Conservation (phyloP, 371 early-diverging fungal species). For the Lichtheimia hyalospora region DNA sequence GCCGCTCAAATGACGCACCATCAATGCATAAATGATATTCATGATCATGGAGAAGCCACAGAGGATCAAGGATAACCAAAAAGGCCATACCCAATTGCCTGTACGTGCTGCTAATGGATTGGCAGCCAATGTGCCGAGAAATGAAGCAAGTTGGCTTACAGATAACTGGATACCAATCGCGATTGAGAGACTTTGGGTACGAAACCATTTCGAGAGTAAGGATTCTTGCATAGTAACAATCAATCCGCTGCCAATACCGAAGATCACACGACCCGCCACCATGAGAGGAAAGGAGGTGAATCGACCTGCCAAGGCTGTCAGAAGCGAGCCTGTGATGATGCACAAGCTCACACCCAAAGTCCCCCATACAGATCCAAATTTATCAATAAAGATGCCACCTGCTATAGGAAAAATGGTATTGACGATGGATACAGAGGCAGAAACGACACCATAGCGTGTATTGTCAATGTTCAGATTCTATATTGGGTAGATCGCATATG, state of each 20-base stretch:
- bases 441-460: conserved; percentile 54
- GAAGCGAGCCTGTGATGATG: conserved; percentile 43
- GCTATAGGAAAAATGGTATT: conserved; percentile 58
- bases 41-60: conserved; percentile 47
- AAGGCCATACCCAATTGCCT: conserved; percentile 49
- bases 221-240: conserved; percentile 64
- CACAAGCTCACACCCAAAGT: conserved; percentile 40
- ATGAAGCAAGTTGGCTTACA: conserved; percentile 47
- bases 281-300: conserved; percentile 39
- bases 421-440: conserved; percentile 49
- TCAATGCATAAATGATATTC: conserved; percentile 47
- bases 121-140: conserved; percentile 48
- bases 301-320: conserved; percentile 48
- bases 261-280: conserved; percentile 50
- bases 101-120: conserved; percentile 41
- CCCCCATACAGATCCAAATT: conserved; percentile 56
- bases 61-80: conserved; percentile 52
- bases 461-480: conserved; percentile 43
- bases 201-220: conserved; percentile 59
- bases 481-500: neutral
- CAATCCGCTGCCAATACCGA: conserved; percentile 55
- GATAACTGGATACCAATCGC: conserved; percentile 54
- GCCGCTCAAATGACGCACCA: conserved; percentile 37
- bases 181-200: conserved; percentile 33
- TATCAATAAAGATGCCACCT: conserved; percentile 50